phyloP scores from a whole-genome alignment of 192 early-diverging fungal species.

The Chytriomyces confervae region DNA sequence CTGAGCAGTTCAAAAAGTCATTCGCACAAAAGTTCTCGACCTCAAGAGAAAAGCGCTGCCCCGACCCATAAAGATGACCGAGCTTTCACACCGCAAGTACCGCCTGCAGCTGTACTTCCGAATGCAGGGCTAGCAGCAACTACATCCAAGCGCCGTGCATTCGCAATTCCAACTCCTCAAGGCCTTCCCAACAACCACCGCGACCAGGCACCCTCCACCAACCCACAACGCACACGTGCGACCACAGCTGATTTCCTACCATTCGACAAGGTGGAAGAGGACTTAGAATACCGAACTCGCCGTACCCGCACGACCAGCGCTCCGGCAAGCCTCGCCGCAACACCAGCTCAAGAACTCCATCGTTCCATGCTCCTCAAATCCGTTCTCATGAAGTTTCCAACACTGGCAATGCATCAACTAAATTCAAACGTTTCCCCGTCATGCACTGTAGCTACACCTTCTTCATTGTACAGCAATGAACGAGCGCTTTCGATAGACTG shows the following conservation, averaged over 20 bases:
- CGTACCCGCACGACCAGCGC: not conserved
- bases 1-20: not conserved
- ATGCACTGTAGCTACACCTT: not conserved
- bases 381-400: not conserved
- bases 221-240: not conserved
- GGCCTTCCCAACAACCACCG: not conserved
- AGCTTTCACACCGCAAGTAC: no score
- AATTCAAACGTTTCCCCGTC: not conserved
- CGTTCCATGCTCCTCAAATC: slow-evolving; percentile 7
- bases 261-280: not conserved
- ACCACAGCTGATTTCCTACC: not conserved
- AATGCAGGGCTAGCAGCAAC: not conserved
- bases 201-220: not conserved
- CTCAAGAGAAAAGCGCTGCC: not conserved
- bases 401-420: not conserved
- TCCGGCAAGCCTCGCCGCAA: not conserved
- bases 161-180: not conserved
- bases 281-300: not conserved
- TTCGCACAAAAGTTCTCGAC: no score
- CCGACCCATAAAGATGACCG: no score
- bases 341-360: not conserved
- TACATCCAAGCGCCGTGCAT: no score
- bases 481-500: not conserved
- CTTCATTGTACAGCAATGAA: no score
- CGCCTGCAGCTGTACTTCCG: not conserved